Conservation (phyloP, 192 early-diverging fungal genomes). For the Chytriomyces sp. region DNA sequence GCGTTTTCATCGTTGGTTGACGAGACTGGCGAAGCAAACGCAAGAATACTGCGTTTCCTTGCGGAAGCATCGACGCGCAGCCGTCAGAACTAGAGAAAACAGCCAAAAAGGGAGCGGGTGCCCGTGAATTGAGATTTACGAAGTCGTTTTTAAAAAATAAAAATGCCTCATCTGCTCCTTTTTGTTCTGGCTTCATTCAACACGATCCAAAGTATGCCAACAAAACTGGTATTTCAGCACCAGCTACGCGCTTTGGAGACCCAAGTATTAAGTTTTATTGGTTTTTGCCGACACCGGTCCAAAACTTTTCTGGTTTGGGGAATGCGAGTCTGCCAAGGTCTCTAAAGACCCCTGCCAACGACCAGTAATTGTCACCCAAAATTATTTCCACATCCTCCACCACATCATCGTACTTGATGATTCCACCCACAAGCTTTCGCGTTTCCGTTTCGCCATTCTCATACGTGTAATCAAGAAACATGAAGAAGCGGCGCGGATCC, state of each 20-base stretch:
- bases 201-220: too few species aligned
- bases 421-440: neutral
- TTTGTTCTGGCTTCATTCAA: too few species aligned
- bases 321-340: neutral
- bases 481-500: constrained; percentile 23
- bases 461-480: constrained; percentile 6
- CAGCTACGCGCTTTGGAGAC: too few species aligned
- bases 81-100: neutral
- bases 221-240: too few species aligned
- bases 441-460: neutral
- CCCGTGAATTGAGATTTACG: too few species aligned
- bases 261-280: too few species aligned
- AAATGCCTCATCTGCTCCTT: too few species aligned
- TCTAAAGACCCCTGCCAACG: constrained; percentile 10
- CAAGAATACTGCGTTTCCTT: constrained; percentile 49
- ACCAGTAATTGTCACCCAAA: constrained; percentile 22
- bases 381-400: constrained; percentile 24
- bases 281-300: neutral
- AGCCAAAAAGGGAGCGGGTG: neutral
- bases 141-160: too few species aligned
- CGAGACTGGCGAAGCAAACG: constrained; percentile 68
- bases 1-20: constrained; percentile 65
- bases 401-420: neutral
- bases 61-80: neutral
- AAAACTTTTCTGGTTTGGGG: constrained; percentile 9